Conservation (phyloP, 805 yeast species). For the Saccharomycopsis sp. region DNA sequence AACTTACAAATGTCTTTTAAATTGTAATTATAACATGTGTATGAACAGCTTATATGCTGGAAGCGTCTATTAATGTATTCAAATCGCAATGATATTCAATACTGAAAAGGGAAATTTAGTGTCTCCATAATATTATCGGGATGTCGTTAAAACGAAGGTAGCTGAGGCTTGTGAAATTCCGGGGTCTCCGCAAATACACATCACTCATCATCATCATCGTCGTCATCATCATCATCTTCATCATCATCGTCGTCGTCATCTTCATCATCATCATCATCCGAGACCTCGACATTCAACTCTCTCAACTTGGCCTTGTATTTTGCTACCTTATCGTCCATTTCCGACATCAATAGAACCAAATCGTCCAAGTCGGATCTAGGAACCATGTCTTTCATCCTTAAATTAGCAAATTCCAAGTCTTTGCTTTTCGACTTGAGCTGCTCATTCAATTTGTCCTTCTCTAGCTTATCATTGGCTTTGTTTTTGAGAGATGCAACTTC, state of each 20-base stretch:
- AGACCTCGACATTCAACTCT: slow-evolving; percentile 39
- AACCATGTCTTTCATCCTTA: slow-evolving; percentile 25
- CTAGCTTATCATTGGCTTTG: background rate
- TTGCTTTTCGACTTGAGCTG: slow-evolving; percentile 11
- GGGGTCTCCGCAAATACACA: too few species aligned
- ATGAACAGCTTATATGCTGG: background rate
- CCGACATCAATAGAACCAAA: slow-evolving; percentile 54
- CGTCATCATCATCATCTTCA: slow-evolving; percentile 39
- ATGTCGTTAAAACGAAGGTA: too few species aligned
- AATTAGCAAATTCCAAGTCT: slow-evolving; percentile 22
- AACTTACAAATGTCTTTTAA: too few species aligned
- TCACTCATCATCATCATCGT: slow-evolving; percentile 36
- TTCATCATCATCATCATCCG: slow-evolving; percentile 32
- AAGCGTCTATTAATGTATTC: background rate
- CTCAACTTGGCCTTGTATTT: slow-evolving; percentile 41
- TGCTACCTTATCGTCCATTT: slow-evolving; percentile 49
- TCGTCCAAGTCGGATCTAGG: slow-evolving; percentile 53
- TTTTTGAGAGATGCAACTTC: background rate
- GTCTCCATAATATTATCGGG: too few species aligned
- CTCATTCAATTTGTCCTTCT: background rate
- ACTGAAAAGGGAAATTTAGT: background rate
- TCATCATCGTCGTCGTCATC: slow-evolving; percentile 53
- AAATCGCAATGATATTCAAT: background rate
- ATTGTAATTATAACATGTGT: background rate
- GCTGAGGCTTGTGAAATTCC: too few species aligned